A percentile compares a stretch with the other conserved stretches of the same genome.
These are phyloP conservation scores for Abrus precatorius DNA, from an alignment of 306 rosid genomes.

Conservation along the genomic window DNA sequence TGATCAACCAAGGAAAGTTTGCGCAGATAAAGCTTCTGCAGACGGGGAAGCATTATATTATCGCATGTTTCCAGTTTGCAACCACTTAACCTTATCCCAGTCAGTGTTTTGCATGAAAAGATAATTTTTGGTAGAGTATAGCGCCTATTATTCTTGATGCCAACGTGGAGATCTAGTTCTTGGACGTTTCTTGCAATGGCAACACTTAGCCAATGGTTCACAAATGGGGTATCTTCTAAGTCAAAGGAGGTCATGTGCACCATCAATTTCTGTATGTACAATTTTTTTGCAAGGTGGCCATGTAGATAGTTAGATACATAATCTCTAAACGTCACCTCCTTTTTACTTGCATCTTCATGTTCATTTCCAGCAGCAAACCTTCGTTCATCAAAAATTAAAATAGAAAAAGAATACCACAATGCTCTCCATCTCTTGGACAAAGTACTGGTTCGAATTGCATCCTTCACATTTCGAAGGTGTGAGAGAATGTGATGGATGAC, in stretches of 20 bases:
- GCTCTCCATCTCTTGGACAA: slow-evolving; percentile 71
- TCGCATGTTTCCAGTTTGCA: slow-evolving; percentile 40
- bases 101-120: slow-evolving; percentile 39
- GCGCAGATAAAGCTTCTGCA: slow-evolving; percentile 54
- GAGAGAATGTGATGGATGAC: slow-evolving; percentile 64
- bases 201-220: slow-evolving; percentile 44
- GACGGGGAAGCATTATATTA: slow-evolving; percentile 44
- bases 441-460: slow-evolving; percentile 58
- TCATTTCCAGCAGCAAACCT: slow-evolving; percentile 37
- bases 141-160: not conserved
- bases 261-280: slow-evolving; percentile 43
- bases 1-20: slow-evolving; percentile 23
- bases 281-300: not conserved
- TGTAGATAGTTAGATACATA: slow-evolving; percentile 35
- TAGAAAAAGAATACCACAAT: slow-evolving; percentile 57
- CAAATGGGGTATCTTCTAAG: not conserved
- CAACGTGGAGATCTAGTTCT: slow-evolving; percentile 58
- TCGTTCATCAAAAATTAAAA: slow-evolving; percentile 57
- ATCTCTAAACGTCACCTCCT: slow-evolving; percentile 37
- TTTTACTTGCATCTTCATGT: slow-evolving; percentile 10
- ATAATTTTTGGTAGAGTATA: slow-evolving; percentile 43
- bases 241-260: slow-evolving; percentile 45
- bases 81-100: slow-evolving; percentile 50
- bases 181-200: slow-evolving; percentile 26
- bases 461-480: slow-evolving; percentile 50